A percentile compares a stretch with the other conserved stretches of the same genome.
phyloP scores from a whole-genome alignment of 139 green algal species.

The Chara braunii region DNA sequence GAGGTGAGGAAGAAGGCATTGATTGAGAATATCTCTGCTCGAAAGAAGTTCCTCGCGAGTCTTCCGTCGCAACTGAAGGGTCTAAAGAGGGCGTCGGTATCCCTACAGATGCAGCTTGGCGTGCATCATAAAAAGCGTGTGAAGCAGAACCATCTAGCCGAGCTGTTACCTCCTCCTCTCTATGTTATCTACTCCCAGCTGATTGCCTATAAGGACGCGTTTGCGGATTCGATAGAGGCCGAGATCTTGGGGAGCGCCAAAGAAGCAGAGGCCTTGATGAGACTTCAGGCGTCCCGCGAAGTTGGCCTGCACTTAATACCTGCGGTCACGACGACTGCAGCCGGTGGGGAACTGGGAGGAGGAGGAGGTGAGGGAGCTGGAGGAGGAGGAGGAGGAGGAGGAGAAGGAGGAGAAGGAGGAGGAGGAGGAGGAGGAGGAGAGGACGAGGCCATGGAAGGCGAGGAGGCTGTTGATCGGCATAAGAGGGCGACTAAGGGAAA shows the following conservation, averaged over 20 bases:
- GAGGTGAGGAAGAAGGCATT: slow-evolving; percentile 11
- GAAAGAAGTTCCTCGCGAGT: slow-evolving; percentile 41
- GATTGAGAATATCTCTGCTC: slow-evolving; percentile 31
- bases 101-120: slow-evolving; percentile 40
- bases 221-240: slow-evolving; percentile 43
- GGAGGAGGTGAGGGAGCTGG: not conserved
- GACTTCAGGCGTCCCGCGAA: no score
- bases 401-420: slow-evolving; percentile 1
- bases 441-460: slow-evolving; percentile 9
- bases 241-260: slow-evolving; percentile 43
- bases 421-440: slow-evolving; percentile 16
- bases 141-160: slow-evolving; percentile 29
- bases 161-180: slow-evolving; percentile 53
- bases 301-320: no score
- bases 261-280: slow-evolving; percentile 37
- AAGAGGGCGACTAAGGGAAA: not conserved
- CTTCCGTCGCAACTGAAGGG: slow-evolving; percentile 47
- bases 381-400: not conserved
- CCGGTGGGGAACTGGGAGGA: not conserved
- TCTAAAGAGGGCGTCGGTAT: slow-evolving; percentile 36
- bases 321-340: not conserved
- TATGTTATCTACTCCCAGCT: slow-evolving; percentile 64
- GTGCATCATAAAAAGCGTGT: slow-evolving; percentile 8
- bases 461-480: slow-evolving; percentile 1
- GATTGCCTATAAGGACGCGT: slow-evolving; percentile 36